Evolutionary conservation across 2,329 filamentous ascomycete genomes (phyloP).

Genomic region (Cladosporium colombiae): DNA sequence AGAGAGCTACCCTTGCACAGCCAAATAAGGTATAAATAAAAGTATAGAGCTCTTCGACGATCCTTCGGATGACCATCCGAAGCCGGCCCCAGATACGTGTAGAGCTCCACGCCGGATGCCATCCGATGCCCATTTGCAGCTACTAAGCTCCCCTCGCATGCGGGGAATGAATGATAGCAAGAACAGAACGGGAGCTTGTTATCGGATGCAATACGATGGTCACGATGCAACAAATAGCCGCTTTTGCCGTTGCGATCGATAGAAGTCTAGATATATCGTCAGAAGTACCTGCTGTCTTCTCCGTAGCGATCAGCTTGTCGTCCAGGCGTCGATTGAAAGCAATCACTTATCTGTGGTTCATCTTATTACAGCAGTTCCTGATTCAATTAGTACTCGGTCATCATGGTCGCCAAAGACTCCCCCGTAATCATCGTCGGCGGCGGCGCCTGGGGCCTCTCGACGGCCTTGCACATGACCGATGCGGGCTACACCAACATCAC

Average conservation of each 20-base stretch:
- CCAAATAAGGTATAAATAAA: conserved; percentile 13
- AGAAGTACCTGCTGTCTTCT: background rate
- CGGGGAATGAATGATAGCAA: conserved; percentile 1
- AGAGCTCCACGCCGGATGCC: conserved; percentile 5
- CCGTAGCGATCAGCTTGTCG: background rate
- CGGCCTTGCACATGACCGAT: conserved; percentile 49
- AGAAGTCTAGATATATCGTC: background rate
- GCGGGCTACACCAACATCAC: conserved; percentile 51
- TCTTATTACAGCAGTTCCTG: background rate
- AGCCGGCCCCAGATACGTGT: background rate
- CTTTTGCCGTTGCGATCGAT: background rate
- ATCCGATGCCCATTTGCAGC: conserved; percentile 3
- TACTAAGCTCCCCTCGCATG: background rate
- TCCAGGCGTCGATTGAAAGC: background rate
- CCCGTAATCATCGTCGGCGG: conserved; percentile 40
- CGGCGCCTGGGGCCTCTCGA: conserved; percentile 55
- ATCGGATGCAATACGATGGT: background rate
- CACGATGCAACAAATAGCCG: background rate
- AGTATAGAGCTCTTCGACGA: background rate
- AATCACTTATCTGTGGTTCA: background rate
- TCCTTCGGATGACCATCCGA: conserved; percentile 1
- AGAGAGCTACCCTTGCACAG: conserved; percentile 2
- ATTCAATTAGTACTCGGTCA: background rate
- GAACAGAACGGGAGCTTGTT: background rate
- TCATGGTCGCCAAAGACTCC: conserved; percentile 18